Percentiles rank a stretch among this genome's conserved stretches.
Evolutionary conservation across 2,329 filamentous ascomycete genomes (phyloP).

Genomic region (Fusarium sp.): DNA sequence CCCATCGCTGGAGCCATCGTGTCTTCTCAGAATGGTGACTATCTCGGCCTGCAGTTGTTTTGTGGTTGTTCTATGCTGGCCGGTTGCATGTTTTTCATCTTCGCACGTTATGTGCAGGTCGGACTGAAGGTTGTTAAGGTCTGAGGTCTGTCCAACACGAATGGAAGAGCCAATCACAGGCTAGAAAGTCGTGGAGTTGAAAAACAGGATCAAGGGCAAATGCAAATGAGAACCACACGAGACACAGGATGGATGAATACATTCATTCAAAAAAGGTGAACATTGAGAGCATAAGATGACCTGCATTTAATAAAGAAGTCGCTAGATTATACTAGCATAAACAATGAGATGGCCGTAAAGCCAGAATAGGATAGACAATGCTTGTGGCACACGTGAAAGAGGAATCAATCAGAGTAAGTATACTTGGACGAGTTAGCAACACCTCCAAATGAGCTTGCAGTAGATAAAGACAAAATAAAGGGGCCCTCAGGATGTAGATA

Average conservation of each 20-base stretch:
- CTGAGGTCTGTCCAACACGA: slow-evolving; percentile 21
- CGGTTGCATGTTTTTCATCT: slow-evolving; percentile 42
- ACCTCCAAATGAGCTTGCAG: neutral
- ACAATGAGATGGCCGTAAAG: neutral
- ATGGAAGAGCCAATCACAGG: neutral
- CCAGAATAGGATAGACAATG: neutral
- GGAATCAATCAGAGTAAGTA: neutral
- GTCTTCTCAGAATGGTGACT: slow-evolving; percentile 59
- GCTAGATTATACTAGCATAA: neutral
- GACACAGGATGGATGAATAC: neutral
- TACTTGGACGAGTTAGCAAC: neutral
- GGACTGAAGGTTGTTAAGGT: slow-evolving; percentile 50
- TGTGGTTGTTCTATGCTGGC: slow-evolving; percentile 61
- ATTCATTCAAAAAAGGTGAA: neutral
- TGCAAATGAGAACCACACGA: neutral
- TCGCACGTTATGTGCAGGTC: slow-evolving; percentile 48
- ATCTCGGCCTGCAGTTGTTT: slow-evolving; percentile 71
- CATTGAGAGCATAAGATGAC: neutral
- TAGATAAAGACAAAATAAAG: neutral
- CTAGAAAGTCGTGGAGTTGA: neutral
- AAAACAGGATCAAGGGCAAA: neutral
- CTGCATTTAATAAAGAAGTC: neutral
- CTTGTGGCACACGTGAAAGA: neutral
- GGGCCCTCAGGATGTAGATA: slow-evolving; percentile 36
- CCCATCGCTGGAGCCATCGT: slow-evolving; percentile 74